Percentiles rank a stretch among this genome's conserved stretches.
Evolutionary conservation across 2,329 filamentous ascomycete genomes (phyloP).

Genomic region (Fusarium sp.): DNA sequence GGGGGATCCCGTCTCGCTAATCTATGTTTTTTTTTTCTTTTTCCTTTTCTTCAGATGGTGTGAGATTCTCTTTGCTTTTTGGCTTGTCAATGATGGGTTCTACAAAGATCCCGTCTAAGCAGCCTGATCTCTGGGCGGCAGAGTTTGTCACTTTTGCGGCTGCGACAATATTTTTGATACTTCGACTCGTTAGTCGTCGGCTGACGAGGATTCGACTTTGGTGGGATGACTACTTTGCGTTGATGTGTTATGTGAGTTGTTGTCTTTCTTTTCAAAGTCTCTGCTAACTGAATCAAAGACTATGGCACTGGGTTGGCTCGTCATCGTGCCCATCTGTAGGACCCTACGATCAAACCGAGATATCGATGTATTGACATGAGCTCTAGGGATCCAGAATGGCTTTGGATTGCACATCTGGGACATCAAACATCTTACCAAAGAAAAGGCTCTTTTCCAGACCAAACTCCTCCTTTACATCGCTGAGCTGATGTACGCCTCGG

Average conservation of each 20-base stretch:
- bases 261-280: rapidly evolving
- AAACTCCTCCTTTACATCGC: constrained; percentile 31
- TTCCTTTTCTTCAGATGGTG: neutral
- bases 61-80: neutral
- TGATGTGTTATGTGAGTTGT: constrained; percentile 25
- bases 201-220: constrained; percentile 31
- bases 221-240: constrained; percentile 36
- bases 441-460: constrained; percentile 10
- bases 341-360: neutral
- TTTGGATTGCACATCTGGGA: constrained; percentile 32
- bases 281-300: constrained; percentile 6
- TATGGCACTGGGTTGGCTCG: constrained; percentile 29
- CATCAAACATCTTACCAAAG: constrained; percentile 8
- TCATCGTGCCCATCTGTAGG: constrained; percentile 30
- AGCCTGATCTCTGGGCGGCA: constrained; percentile 26
- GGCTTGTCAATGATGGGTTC: constrained; percentile 9
- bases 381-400: constrained; percentile 26
- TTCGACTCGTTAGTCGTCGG: constrained; percentile 27
- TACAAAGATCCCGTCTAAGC: constrained; percentile 20
- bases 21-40: constrained; percentile 9
- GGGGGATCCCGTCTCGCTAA: constrained; percentile 20
- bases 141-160: constrained; percentile 29
- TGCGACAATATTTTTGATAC: constrained; percentile 22
- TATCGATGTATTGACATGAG: neutral
- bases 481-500: constrained; percentile 43